phyloP scores from a whole-genome alignment of 371 early-diverging fungal genomes.

The Mucor mucedo region DNA sequence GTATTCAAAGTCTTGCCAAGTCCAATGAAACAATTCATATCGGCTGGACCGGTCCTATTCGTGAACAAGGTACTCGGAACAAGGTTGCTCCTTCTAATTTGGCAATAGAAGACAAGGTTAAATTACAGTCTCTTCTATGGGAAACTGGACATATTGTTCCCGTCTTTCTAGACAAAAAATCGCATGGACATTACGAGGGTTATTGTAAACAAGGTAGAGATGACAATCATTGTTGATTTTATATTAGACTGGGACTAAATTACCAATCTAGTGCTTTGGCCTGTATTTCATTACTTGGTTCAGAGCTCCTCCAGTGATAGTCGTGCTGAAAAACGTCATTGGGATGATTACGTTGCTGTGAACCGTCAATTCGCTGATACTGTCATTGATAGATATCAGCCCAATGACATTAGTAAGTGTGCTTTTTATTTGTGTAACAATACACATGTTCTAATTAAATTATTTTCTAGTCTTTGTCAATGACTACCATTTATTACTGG shows the following conservation, averaged over 20 bases:
- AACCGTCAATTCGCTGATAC: constrained; percentile 85
- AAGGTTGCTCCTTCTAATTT: constrained; percentile 54
- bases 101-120: constrained; percentile 41
- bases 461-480: constrained; percentile 88
- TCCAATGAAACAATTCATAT: constrained; percentile 64
- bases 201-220: constrained; percentile 82
- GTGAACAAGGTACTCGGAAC: constrained; percentile 45
- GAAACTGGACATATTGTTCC: constrained; percentile 69
- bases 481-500: constrained; percentile 96
- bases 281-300: constrained; percentile 93
- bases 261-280: constrained; percentile 82
- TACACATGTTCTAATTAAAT: too few relatives aligned
- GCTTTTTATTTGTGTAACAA: not conserved
- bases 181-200: constrained; percentile 78
- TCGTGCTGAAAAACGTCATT: constrained; percentile 70
- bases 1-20: constrained; percentile 56
- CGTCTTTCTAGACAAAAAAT: constrained; percentile 73
- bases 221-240: not conserved
- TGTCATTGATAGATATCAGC: constrained; percentile 71
- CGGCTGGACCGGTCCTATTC: constrained; percentile 68
- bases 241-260: not conserved
- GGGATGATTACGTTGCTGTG: constrained; percentile 86
- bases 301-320: constrained; percentile 73
- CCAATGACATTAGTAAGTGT: constrained; percentile 83
- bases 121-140: constrained; percentile 46